phyloP scores from a whole-genome alignment of 768 basidiomycete genomes.

The Pleurotus tuoliensis region DNA sequence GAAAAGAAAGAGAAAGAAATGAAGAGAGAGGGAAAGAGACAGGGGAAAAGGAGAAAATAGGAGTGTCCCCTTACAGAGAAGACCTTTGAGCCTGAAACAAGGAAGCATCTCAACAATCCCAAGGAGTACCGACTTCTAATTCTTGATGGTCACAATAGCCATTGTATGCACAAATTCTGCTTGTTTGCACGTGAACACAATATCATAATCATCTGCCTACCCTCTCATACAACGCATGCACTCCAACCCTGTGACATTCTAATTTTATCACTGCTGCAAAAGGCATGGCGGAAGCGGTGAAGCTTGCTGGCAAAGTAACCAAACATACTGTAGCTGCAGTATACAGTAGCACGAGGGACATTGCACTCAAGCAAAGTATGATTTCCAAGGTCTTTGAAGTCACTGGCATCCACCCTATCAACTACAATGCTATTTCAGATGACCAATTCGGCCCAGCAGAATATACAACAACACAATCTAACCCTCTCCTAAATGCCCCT shows the following conservation, averaged over 20 bases:
- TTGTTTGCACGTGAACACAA: conserved; percentile 8
- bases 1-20: too few species aligned
- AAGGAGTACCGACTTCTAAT: conserved; percentile 13
- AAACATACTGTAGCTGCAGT: too few species aligned
- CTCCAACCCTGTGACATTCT: conserved; percentile 20
- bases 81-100: conserved; percentile 13
- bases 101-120: background rate
- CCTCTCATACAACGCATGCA: conserved; percentile 18
- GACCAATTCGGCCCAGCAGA: conserved; percentile 12
- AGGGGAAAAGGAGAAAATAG: too few species aligned
- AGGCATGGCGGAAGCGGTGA: conserved; percentile 13
- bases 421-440: conserved; percentile 8
- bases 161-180: conserved; percentile 11
- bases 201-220: conserved; percentile 18
- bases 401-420: conserved; percentile 13
- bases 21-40: too few species aligned
- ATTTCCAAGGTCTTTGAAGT: conserved; percentile 6
- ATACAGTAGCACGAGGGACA: background rate
- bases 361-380: background rate
- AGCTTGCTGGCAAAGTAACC: too few species aligned
- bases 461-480: background rate
- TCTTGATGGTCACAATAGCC: conserved; percentile 18
- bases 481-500: background rate
- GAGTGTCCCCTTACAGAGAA: too few species aligned
- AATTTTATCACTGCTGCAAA: conserved; percentile 28